These are phyloP conservation scores for Psilocybe cubensis DNA, from an alignment of 768 basidiomycete genomes.

Conservation along the genomic window DNA sequence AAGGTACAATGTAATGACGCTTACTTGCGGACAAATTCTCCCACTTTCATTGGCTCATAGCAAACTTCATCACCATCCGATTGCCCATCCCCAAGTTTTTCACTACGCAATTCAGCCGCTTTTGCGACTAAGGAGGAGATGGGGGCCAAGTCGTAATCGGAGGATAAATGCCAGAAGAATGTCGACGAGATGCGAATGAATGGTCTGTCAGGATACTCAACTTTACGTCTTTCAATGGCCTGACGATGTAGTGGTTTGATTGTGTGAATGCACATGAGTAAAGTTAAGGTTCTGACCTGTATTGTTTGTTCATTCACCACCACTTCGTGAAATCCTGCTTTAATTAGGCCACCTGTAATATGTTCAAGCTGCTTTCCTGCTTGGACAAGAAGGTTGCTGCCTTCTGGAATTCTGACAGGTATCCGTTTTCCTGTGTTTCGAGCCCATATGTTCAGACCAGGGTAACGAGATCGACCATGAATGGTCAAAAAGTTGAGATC, in stretches of 20 bases:
- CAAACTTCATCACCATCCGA: conserved; percentile 43
- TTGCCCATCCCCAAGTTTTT: conserved; percentile 39
- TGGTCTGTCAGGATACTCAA: conserved; percentile 72
- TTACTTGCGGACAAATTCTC: conserved; percentile 85
- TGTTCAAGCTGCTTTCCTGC: conserved; percentile 96
- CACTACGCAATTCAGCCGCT: conserved; percentile 47
- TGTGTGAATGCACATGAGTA: background rate
- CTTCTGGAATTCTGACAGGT: conserved; percentile 82
- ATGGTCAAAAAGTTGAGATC: conserved; percentile 96
- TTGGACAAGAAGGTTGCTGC: conserved; percentile 86
- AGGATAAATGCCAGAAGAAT: conserved; percentile 94
- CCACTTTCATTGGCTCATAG: conserved; percentile 84
- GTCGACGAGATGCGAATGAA: conserved; percentile 95
- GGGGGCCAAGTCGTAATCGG: conserved; percentile 77
- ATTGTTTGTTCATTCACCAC: conserved; percentile 85
- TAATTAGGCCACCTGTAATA: conserved; percentile 80
- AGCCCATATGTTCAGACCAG: conserved; percentile 93
- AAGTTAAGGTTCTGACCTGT: conserved; percentile 44
- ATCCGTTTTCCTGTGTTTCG: conserved; percentile 92
- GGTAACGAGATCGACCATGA: conserved; percentile 84
- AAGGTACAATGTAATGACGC: conserved; percentile 21
- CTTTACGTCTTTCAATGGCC: conserved; percentile 66
- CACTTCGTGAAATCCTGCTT: conserved; percentile 95
- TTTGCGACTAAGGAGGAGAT: conserved; percentile 56
- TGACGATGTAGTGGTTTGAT: conserved; percentile 26